A percentile compares a stretch with the other conserved stretches of the same genome.
Evolutionary conservation across 495 filamentous ascomycete species (phyloP).

Genomic region (Aspergillus carlsbadensis): DNA sequence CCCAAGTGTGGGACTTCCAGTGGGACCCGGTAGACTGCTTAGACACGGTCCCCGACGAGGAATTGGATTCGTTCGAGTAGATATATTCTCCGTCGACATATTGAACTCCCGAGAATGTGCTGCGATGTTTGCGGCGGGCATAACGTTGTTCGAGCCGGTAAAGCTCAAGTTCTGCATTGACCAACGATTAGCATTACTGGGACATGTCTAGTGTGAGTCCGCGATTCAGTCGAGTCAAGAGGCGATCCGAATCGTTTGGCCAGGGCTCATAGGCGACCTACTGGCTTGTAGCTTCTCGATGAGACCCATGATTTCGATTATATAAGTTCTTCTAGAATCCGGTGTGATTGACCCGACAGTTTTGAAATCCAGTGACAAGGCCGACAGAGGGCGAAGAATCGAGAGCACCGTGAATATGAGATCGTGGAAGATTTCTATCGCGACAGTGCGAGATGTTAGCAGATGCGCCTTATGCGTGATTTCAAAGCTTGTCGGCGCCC

Average conservation of each 20-base stretch:
- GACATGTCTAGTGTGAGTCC: neutral
- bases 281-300: conserved; percentile 58
- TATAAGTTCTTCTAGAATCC: neutral
- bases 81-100: conserved; percentile 95
- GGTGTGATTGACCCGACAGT: too few relatives aligned
- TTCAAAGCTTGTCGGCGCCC: neutral
- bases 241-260: neutral
- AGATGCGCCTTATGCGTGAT: neutral
- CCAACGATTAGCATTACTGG: conserved; percentile 12
- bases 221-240: neutral
- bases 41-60: conserved; percentile 40
- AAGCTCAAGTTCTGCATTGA: conserved; percentile 67
- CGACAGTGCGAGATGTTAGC: neutral
- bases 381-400: too few relatives aligned
- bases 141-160: conserved; percentile 93
- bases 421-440: neutral
- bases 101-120: conserved; percentile 79
- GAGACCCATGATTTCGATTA: conserved; percentile 46
- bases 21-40: conserved; percentile 43
- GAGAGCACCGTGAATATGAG: neutral
- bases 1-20: conserved; percentile 38
- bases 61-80: conserved; percentile 47
- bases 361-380: too few relatives aligned
- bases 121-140: conserved; percentile 81
- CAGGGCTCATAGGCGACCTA: conserved; percentile 23